phyloP scores from a whole-genome alignment of 2,329 filamentous ascomycete species.

The Xylariaceae sp. region DNA sequence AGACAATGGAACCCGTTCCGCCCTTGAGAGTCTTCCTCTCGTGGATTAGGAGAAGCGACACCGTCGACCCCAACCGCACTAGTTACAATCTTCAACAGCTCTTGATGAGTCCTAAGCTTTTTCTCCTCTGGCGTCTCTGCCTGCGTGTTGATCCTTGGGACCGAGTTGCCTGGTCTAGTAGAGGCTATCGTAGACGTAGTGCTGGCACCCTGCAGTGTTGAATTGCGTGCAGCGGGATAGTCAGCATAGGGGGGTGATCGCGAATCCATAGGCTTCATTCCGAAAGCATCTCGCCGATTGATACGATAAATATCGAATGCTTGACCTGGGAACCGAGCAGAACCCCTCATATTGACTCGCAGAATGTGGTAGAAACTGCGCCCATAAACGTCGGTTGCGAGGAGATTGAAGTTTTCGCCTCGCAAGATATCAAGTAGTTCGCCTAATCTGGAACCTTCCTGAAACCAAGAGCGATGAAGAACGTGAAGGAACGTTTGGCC shows the following conservation, averaged over 20 bases:
- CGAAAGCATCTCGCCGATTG: constrained; percentile 58
- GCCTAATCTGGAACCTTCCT: constrained; percentile 31
- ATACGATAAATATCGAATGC: constrained; percentile 42
- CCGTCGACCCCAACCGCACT: constrained; percentile 38
- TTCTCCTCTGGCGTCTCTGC: constrained; percentile 29
- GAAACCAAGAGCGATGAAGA: constrained; percentile 42
- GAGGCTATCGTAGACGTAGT: constrained; percentile 15
- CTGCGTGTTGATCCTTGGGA: constrained; percentile 33
- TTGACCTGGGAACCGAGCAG: constrained; percentile 32
- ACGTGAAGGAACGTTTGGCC: constrained; percentile 44
- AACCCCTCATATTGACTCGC: constrained; percentile 30
- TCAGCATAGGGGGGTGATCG: constrained; percentile 9
- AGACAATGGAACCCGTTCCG: constrained; percentile 65
- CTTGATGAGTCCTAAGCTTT: constrained; percentile 39
- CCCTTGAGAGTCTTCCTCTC: constrained; percentile 52
- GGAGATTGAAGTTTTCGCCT: constrained; percentile 33
- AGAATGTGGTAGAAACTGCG: constrained; percentile 45
- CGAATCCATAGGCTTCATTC: constrained; percentile 36
- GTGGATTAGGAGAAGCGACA: constrained; percentile 34
- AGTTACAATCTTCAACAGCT: constrained; percentile 48
- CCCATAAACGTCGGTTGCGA: constrained; percentile 42
- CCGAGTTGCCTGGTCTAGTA: constrained; percentile 7
- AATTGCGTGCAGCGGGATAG: background rate
- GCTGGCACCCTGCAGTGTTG: constrained; percentile 19
- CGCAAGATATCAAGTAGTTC: constrained; percentile 34